Evolutionary conservation across 225 moss, liverwort and hornwort species (phyloP).

Genomic region (Marchantia polymorpha): DNA sequence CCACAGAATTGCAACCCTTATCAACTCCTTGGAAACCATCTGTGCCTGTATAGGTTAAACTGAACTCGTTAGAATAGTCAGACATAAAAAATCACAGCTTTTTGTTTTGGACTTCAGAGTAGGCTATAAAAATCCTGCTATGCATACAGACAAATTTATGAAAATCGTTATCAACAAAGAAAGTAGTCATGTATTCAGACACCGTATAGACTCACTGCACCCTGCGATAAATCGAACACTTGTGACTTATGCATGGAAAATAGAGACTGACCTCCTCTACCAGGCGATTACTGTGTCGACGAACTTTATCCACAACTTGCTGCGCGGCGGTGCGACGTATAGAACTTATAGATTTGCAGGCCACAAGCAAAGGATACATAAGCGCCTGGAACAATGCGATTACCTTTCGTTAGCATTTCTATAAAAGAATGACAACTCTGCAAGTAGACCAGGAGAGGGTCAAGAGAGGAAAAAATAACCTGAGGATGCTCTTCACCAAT

Average conservation of each 20-base stretch:
- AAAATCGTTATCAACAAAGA: too few species aligned
- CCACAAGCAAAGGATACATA: constrained; percentile 97
- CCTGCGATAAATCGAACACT: too few species aligned
- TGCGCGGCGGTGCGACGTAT: constrained; percentile 71
- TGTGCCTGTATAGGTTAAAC: constrained; percentile 63
- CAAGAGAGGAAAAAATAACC: constrained; percentile 33
- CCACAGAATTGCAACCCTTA: constrained; percentile 97
- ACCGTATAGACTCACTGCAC: too few species aligned
- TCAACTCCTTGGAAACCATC: constrained; percentile 93
- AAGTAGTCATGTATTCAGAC: too few species aligned
- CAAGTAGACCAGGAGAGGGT: background rate
- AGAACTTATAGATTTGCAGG: constrained; percentile 87
- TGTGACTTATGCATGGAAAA: background rate
- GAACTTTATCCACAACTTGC: constrained; percentile 85
- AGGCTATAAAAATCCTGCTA: too few species aligned
- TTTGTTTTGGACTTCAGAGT: too few species aligned
- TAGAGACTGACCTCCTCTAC: constrained; percentile 68
- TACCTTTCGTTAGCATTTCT: background rate
- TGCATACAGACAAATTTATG: too few species aligned
- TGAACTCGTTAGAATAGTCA: too few species aligned
- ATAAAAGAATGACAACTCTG: background rate
- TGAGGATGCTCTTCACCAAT: constrained; percentile 95
- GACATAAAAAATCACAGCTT: too few species aligned
- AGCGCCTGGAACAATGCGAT: constrained; percentile 53
- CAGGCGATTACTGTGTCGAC: constrained; percentile 79